Conservation (phyloP, 2,329 filamentous ascomycete genomes). For the Fusarium sp. region DNA sequence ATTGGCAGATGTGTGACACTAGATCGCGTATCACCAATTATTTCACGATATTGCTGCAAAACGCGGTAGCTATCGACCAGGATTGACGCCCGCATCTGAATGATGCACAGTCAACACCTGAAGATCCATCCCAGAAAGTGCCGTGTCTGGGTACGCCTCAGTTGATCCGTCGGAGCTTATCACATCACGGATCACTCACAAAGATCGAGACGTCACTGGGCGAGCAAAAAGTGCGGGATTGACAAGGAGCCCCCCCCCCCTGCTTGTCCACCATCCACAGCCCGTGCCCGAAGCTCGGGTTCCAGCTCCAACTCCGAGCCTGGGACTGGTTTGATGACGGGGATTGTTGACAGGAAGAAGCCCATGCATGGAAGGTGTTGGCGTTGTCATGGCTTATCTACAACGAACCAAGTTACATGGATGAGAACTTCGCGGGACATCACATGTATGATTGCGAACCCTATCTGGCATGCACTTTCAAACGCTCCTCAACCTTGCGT, state of each 20-base stretch:
- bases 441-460: background rate
- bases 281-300: background rate
- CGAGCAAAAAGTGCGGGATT: constrained; percentile 4
- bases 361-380: background rate
- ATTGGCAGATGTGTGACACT: background rate
- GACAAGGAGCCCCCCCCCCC: constrained; percentile 15
- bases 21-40: background rate
- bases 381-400: background rate
- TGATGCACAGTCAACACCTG: constrained; percentile 1
- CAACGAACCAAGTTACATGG: background rate
- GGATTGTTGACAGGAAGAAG: background rate
- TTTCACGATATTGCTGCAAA: background rate
- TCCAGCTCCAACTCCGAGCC: background rate
- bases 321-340: background rate
- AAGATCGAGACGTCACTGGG: constrained; percentile 9
- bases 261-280: background rate
- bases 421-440: background rate
- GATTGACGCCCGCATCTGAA: constrained; percentile 3
- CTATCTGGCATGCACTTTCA: background rate
- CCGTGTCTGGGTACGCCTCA: background rate
- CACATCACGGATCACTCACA: constrained; percentile 4
- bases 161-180: constrained; percentile 21
- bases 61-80: background rate
- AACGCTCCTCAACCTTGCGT: background rate
- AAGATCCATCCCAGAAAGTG: constrained; percentile 15